phyloP scores from a whole-genome alignment of 768 basidiomycete species.

The Lactarius deliciosus region DNA sequence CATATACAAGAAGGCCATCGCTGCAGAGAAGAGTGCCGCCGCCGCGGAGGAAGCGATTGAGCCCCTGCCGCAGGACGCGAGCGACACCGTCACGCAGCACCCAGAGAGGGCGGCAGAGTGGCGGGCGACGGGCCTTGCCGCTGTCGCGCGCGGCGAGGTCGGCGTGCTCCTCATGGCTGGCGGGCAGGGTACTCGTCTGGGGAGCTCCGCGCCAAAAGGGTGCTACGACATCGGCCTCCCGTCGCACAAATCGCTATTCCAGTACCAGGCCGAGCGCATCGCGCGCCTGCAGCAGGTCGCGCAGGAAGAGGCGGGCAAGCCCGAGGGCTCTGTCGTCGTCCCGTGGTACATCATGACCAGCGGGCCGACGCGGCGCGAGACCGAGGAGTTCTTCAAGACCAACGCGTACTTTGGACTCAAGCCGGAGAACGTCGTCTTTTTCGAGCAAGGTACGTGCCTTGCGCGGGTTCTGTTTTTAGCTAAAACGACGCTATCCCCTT shows the following conservation, averaged over 20 bases:
- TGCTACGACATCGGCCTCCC: conserved; percentile 97
- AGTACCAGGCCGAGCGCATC: conserved; percentile 97
- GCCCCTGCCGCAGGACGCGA: conserved; percentile 77
- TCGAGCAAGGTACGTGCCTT: conserved; percentile 81
- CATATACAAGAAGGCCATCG: conserved; percentile 75
- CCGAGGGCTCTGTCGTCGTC: conserved; percentile 63
- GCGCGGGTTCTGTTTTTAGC: neutral
- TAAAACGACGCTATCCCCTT: neutral
- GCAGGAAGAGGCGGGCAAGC: conserved; percentile 51
- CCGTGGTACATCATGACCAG: conserved; percentile 99
- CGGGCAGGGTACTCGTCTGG: conserved; percentile 94
- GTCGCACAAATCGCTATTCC: conserved; percentile 91
- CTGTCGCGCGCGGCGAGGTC: conserved; percentile 79
- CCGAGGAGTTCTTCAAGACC: conserved; percentile 78
- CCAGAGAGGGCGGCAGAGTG: conserved; percentile 65
- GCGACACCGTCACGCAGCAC: conserved; percentile 58
- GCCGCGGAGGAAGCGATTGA: conserved; percentile 52
- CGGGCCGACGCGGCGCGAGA: conserved; percentile 87
- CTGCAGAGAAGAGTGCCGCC: conserved; percentile 54
- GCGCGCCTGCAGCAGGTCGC: conserved; percentile 77
- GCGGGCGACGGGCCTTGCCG: conserved; percentile 75
- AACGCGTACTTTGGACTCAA: conserved; percentile 82
- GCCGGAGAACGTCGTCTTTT: conserved; percentile 80
- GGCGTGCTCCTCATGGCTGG: conserved; percentile 98
- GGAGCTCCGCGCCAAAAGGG: conserved; percentile 91